Base-by-base conservation (phyloP, 108 stramenopile genomes). In the Cyclotella sp. region DNA sequence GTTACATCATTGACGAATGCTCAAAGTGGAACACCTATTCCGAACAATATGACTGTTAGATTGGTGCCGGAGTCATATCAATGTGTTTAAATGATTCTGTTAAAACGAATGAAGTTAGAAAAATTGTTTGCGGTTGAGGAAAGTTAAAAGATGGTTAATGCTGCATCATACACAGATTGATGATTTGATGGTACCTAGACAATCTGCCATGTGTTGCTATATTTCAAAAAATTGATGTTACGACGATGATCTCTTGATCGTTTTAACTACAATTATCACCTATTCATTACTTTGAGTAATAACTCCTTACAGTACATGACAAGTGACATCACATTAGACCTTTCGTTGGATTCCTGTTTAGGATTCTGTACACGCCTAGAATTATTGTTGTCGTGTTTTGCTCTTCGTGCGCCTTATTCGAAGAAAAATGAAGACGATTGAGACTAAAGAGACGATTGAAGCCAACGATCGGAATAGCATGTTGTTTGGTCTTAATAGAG, bases 41-140 rank as follows among this genome's bases (percentile, higher is more conserved):
- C 93, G 39, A 91, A 94, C 78, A 82, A 86, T 63, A 79, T 92
- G 71, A 89, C 84, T 43, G 85, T 88, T 70, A 70, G 68, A 55
- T 84, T 94, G 61, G 66, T 71, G 28, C 90, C 91, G 16, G 93
- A 95, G 44, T 82, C 77, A 27, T 93, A 94, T 75, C 82, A 87
- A 84, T 90, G 89, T 73, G 85, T 77, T 21, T 89, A 80, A 77
- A 61, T 5, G 15, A 22, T 28, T 46, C 22, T 22, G 69, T 77
- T 44, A 45, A 49, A 58, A 49, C 21, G 18, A 21, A 41, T 22
- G 16, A 59, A 39, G 59, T 43, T 27, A 42, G 14, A 16, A 16
- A 72, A 40, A 16, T 42, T 26, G 14, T 15, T 54, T 5, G 24
- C 34, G 2, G 27, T 13, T 15, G 11, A 40, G 19, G 26, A 14